Base-by-base conservation (phyloP, 2,329 filamentous ascomycete species). In the Botrytis fabae region DNA sequence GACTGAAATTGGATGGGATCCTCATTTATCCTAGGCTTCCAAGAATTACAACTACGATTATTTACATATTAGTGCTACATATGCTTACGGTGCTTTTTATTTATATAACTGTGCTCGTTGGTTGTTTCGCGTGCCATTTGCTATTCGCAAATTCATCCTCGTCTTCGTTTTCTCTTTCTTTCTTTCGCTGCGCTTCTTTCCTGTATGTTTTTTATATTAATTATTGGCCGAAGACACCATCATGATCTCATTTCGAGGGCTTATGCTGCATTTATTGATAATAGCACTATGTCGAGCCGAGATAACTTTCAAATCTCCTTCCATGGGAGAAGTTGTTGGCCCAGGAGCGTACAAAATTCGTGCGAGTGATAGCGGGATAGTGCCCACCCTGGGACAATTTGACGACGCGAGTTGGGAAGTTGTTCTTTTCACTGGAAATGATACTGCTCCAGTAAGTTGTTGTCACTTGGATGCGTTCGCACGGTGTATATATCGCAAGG, bases 361-460 rank as follows among this genome's bases (percentile, higher is more conserved):
- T 63, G 69, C 59, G 40, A 28, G 32, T n/a, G 69, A 70, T 16
- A 42, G 42, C n/a, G 59, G 59, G 40, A 63, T n/a, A 63, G 69
- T 70, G n/a, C 69, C 69, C 40, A 70, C 69, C 25, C 14, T 62
- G 10, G 44, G 18, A 20, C 69, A 70, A 63, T 62, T 70, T 28
- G 32, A 62, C 40, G 42, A 38, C 18, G 32, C 54, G 25, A 63
- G 69, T 70, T 63, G 54, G 57, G 69, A 70, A n/a, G 54, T 70
- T 44, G 57, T 70, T 9, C 57, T 70, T 46, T 70, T 70, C 25
- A 70, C 69, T 35, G 69, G 69, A 51, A 70, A 40, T 40, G 69
- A 63, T 51, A 70, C 40, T 51, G 28, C 32, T 22, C 69, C 69
- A 40, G 69, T 70, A 46, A 70, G 69, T 62, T 48, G 18, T 38